Base-by-base conservation (phyloP, 371 early-diverging fungal genomes). In the Zopfochytrium polystomum region DNA sequence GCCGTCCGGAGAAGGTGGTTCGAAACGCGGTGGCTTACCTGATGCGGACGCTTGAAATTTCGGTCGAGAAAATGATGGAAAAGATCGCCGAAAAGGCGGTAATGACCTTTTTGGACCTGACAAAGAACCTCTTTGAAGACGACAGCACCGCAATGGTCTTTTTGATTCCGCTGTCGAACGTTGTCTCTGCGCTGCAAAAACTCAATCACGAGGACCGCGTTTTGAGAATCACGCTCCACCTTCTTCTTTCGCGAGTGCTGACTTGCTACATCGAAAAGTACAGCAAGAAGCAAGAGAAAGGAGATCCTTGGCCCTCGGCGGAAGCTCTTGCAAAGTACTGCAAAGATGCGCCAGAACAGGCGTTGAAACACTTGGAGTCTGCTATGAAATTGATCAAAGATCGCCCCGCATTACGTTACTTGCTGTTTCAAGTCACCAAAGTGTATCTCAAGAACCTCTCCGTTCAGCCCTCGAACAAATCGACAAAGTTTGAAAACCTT, bases 231-330 rank as follows among this genome's bases (percentile, higher is more conserved):
- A 13, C 25, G 2, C 15, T n/a, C 33, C 18, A 0, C 20, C 22
- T 13, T 26, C 31, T 50, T 11, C 32, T 46, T 38, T 5, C 27
- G 9, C 15, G 30, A 7, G 6, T 57, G 3, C 47, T 57, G 0
- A 26, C 30, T 5, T 43, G 45, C 30, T 29, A 27, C 33, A 11
- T 31, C 34, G 59, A 58, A 15, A 3, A 7, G 11, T 48, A 55
- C 32, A 18, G 27, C 20, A 15, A 43, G 52, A 57, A 53, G 26
- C 33, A 3, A 26, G 20, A 5, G 1, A 33, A 51, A 27, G 29
- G 43, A 1, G 26, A 25, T 27, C 52, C 63, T 4, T 66, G 66
- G 66, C 66, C 66, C 1, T 55, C 66, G 11, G 20, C 35, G 22
- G 66, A 60, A 49, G 60, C 48, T 13, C 50, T 22, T 18, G 27